These are phyloP conservation scores for Takashimella koratensis DNA, from an alignment of 1,284 basidiomycete genomes.

Conservation along the genomic window DNA sequence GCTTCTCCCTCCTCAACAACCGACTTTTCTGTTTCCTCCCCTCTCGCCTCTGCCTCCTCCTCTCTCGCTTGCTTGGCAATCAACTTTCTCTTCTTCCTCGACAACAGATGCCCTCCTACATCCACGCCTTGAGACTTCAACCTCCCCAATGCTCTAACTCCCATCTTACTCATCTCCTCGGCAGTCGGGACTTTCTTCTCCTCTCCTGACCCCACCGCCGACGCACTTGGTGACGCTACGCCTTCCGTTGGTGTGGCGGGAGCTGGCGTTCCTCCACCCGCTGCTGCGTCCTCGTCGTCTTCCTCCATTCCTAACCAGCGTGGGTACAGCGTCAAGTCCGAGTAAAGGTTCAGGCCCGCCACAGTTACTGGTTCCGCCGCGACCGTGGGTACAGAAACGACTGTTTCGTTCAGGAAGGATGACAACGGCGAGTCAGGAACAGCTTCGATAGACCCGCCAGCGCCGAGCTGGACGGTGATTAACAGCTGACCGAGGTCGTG, in stretches of 20 bases:
- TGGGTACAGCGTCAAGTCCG: constrained; percentile 39
- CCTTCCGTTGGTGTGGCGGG: constrained; percentile 5
- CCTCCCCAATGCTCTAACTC: constrained; percentile 36
- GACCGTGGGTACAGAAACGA: neutral
- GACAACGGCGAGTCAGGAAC: constrained; percentile 4
- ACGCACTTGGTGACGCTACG: constrained; percentile 8
- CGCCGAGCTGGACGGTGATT: constrained; percentile 10
- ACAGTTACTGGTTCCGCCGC: constrained; percentile 10
- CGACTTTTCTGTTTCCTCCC: neutral
- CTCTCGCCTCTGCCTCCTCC: neutral
- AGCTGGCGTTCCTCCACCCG: constrained; percentile 11
- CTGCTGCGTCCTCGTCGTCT: constrained; percentile 37
- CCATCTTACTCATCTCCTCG: constrained; percentile 27
- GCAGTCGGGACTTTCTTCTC: constrained; percentile 14
- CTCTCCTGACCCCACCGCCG: neutral
- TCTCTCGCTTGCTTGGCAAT: neutral
- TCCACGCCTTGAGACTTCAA: constrained; percentile 44
- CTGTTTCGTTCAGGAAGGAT: neutral
- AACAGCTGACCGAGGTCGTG: constrained; percentile 3
- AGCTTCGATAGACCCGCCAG: constrained; percentile 11
- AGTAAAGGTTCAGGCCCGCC: constrained; percentile 34
- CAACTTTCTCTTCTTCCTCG: constrained; percentile 23
- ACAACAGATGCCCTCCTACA: constrained; percentile 25
- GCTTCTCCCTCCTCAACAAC: neutral
- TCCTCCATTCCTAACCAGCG: constrained; percentile 48